A percentile compares a stretch with the other conserved stretches of the same genome.
Conservation (phyloP, 148 eudicot genomes). For the Chenopodium suecicum region DNA sequence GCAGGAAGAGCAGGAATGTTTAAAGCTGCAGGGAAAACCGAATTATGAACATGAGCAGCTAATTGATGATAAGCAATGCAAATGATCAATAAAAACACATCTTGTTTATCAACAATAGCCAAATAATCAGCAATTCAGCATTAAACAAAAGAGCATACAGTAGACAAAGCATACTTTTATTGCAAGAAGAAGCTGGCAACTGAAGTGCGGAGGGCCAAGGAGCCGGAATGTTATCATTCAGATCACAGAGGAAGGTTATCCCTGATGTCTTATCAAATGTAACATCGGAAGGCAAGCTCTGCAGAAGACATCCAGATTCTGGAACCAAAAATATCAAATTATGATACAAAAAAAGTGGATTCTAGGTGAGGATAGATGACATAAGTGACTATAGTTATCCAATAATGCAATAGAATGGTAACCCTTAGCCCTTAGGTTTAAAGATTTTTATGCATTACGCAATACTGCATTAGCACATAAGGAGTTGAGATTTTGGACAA, state of each 20-base stretch:
- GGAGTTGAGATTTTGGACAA: not conserved
- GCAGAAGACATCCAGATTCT: slow-evolving; percentile 93
- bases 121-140: not conserved
- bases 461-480: not conserved
- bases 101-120: not conserved
- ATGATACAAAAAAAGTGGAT: not conserved
- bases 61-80: not conserved
- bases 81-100: not conserved
- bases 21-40: slow-evolving; percentile 48
- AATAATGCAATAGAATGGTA: not conserved
- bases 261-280: slow-evolving; percentile 71
- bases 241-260: slow-evolving; percentile 83
- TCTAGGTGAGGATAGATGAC: not conserved
- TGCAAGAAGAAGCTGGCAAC: slow-evolving; percentile 74
- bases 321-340: slow-evolving; percentile 13
- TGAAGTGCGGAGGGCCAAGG: slow-evolving; percentile 87
- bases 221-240: slow-evolving; percentile 94
- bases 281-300: slow-evolving; percentile 91
- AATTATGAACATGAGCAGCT: slow-evolving; percentile 10
- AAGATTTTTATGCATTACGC: not conserved
- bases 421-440: too few species aligned
- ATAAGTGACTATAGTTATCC: not conserved
- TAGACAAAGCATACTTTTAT: slow-evolving; percentile 55
- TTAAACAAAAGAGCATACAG: slow-evolving; percentile 4
- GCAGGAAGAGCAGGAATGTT: slow-evolving; percentile 94